phyloP scores from a whole-genome alignment of 148 eudicot species.

The Cornus controversa region DNA sequence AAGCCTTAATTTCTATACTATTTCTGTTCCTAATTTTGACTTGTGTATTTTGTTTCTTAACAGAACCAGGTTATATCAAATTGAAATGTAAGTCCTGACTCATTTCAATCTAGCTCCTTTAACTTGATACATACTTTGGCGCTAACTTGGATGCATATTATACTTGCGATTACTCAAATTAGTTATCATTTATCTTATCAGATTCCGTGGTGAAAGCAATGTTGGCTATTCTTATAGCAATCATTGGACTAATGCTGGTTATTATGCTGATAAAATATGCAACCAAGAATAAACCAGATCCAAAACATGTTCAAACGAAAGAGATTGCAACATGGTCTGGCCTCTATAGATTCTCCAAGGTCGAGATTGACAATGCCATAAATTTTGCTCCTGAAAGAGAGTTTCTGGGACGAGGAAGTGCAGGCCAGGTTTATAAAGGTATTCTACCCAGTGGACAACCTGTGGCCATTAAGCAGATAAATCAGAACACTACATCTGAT shows the following conservation, averaged over 20 bases:
- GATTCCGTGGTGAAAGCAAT: slow-evolving; percentile 27
- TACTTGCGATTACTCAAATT: neutral
- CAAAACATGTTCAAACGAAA: slow-evolving; percentile 5
- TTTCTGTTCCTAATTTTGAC: neutral
- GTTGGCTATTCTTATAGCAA: slow-evolving; percentile 25
- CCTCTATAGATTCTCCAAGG: slow-evolving; percentile 44
- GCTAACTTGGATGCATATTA: neutral
- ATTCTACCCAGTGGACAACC: slow-evolving; percentile 45
- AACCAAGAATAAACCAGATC: slow-evolving; percentile 12
- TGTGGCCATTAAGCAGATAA: slow-evolving; percentile 44
- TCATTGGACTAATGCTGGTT: slow-evolving; percentile 10
- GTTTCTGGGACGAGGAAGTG: slow-evolving; percentile 45
- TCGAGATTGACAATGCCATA: slow-evolving; percentile 41
- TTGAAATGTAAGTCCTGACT: slow-evolving; percentile 25
- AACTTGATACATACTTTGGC: no score
- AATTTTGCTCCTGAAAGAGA: slow-evolving; percentile 25
- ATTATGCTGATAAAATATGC: slow-evolving; percentile 34
- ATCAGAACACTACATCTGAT: slow-evolving; percentile 32
- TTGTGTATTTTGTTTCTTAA: neutral
- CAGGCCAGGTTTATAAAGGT: slow-evolving; percentile 45
- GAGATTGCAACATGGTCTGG: slow-evolving; percentile 22
- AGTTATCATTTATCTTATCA: slow-evolving; percentile 8
- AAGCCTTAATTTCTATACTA: neutral
- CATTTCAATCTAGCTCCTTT: neutral
- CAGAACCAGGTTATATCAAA: slow-evolving; percentile 36